Conservation (phyloP, 2,329 filamentous ascomycete genomes). For the Ophiognomonia clavigignenti-juglandacearum region DNA sequence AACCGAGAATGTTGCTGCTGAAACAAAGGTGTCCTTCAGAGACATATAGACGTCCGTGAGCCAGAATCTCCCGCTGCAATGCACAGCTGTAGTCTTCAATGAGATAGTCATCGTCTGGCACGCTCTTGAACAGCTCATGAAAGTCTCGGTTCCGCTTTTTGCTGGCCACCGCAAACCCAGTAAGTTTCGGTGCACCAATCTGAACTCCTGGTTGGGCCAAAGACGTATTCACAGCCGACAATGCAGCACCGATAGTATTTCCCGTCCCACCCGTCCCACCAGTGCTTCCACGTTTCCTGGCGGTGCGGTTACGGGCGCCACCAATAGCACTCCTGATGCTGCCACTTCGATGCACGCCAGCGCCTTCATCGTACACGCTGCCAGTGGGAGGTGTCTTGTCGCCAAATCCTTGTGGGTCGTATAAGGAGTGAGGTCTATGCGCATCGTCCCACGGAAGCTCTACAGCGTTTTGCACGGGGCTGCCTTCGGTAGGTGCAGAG, state of each 20-base stretch:
- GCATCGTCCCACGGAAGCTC: conserved; percentile 34
- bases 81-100: conserved; percentile 99
- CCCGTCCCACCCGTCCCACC: conserved; percentile 44
- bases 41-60: conserved; percentile 90
- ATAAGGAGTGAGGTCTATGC: conserved; percentile 41
- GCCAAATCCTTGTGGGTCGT: conserved; percentile 42
- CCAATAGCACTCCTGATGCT: conserved; percentile 62
- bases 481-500: conserved; percentile 49
- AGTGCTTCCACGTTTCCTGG: conserved; percentile 76
- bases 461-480: conserved; percentile 21
- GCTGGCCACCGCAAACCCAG: conserved; percentile 92
- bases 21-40: conserved; percentile 98
- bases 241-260: conserved; percentile 65
- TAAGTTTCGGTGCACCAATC: conserved; percentile 67
- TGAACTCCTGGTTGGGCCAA: conserved; percentile 59
- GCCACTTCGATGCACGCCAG: conserved; percentile 55
- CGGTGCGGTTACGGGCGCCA: conserved; percentile 27
- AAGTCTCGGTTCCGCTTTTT: conserved; percentile 97
- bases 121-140: conserved; percentile 88
- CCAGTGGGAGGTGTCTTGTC: conserved; percentile 63
- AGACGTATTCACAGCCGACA: conserved; percentile 65
- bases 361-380: conserved; percentile 60
- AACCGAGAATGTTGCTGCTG: conserved; percentile 97
- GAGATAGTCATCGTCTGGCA: conserved; percentile 94
- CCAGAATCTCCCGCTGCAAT: conserved; percentile 88